phyloP scores from a whole-genome alignment of 345 rosid genomes.

The Eucalyptus regnans region DNA sequence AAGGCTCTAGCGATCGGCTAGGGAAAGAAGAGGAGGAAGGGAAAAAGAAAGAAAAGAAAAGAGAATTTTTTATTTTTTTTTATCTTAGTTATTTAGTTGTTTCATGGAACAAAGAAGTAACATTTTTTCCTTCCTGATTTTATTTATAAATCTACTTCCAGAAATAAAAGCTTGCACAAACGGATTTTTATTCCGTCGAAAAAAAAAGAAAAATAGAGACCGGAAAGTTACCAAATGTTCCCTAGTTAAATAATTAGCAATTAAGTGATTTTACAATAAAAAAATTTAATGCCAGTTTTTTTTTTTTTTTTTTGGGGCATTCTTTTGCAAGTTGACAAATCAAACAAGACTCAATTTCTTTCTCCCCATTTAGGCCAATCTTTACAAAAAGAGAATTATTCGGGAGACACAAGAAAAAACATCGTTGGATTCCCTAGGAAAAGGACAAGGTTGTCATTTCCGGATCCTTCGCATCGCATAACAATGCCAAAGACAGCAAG shows the following conservation, averaged over 20 bases:
- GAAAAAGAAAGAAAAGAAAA: too few species aligned
- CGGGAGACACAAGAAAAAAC: neutral
- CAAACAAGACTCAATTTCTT: neutral
- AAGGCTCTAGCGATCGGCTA: rapidly evolving
- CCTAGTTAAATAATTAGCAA: neutral
- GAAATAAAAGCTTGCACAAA: too few species aligned
- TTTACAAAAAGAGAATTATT: neutral
- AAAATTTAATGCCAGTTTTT: neutral
- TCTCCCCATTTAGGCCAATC: neutral
- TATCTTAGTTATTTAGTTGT: too few species aligned
- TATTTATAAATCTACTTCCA: rapidly evolving
- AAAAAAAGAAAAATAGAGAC: too few species aligned
- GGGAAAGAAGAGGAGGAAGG: too few species aligned
- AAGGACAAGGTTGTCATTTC: neutral
- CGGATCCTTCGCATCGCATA: neutral
- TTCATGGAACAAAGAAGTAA: too few species aligned
- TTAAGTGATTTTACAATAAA: neutral
- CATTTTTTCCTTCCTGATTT: too few species aligned
- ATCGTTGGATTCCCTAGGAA: neutral
- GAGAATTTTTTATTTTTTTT: too few species aligned
- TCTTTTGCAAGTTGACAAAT: neutral
- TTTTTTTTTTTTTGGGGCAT: neutral
- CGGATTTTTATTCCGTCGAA: too few species aligned
- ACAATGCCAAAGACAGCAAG: neutral
- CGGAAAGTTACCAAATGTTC: too few species aligned